phyloP scores from a whole-genome alignment of 2,329 filamentous ascomycete genomes.

The Penicillium fuscoglaucum region DNA sequence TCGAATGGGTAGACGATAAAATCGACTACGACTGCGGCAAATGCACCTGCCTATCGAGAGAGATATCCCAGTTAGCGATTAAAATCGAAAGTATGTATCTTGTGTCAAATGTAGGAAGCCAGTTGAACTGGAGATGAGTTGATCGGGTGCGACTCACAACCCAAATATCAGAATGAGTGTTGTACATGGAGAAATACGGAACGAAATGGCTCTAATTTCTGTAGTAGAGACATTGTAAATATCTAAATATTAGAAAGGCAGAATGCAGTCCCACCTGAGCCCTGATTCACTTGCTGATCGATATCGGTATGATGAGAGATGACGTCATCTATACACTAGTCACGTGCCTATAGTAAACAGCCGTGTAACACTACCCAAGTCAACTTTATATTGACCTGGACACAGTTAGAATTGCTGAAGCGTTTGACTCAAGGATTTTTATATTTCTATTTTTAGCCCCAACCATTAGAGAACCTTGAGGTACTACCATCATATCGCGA shows the following conservation, averaged over 20 bases:
- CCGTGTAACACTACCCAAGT: no score
- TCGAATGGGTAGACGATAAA: slow-evolving; percentile 84
- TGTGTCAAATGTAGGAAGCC: no score
- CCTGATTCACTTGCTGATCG: not conserved
- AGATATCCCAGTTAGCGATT: not conserved
- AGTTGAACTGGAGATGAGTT: not conserved
- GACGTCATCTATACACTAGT: not conserved
- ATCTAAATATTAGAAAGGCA: not conserved
- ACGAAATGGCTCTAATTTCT: no score
- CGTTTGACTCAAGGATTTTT: not conserved
- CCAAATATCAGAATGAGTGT: slow-evolving; percentile 58
- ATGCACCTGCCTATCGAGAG: slow-evolving; percentile 69
- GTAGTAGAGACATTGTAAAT: not conserved
- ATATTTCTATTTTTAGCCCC: not conserved
- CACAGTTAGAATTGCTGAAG: not conserved
- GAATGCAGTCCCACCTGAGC: not conserved
- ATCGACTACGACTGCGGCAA: slow-evolving; percentile 83
- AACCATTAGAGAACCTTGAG: not conserved
- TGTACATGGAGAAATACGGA: slow-evolving; percentile 40
- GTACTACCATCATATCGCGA: not conserved
- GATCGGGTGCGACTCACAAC: slow-evolving; percentile 46
- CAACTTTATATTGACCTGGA: not conserved
- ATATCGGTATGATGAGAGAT: slow-evolving; percentile 2
- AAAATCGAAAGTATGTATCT: not conserved
- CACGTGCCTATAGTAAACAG: not conserved